phyloP scores from a whole-genome alignment of 257 asterid genomes.

The Solanum acaule region DNA sequence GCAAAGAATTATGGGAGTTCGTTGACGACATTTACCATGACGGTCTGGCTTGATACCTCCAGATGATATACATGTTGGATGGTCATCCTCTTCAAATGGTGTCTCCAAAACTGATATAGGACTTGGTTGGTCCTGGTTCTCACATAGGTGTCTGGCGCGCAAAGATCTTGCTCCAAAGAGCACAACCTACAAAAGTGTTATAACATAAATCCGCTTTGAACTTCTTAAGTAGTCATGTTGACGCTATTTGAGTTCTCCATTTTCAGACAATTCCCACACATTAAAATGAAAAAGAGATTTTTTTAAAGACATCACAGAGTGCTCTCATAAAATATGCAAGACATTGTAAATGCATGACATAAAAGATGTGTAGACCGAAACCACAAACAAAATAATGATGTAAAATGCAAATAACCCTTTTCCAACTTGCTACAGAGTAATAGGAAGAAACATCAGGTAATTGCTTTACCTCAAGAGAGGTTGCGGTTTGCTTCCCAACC shows the following conservation, averaged over 20 bases:
- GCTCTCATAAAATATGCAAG: neutral
- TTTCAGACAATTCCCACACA: neutral
- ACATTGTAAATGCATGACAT: neutral
- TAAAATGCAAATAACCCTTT: neutral
- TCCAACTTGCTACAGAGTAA: neutral
- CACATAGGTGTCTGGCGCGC: slow-evolving; percentile 35
- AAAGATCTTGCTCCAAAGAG: slow-evolving; percentile 17
- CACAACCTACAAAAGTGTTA: slow-evolving; percentile 34
- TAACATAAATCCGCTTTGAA: neutral
- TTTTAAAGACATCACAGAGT: neutral
- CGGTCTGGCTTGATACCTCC: slow-evolving; percentile 28
- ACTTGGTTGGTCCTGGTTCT: slow-evolving; percentile 87
- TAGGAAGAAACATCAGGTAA: neutral
- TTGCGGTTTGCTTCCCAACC: slow-evolving; percentile 19
- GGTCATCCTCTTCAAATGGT: slow-evolving; percentile 60
- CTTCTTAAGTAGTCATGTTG: neutral
- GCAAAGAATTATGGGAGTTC: neutral
- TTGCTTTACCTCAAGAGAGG: slow-evolving; percentile 45
- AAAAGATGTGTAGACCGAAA: neutral
- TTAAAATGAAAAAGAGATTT: neutral
- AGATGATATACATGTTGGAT: slow-evolving; percentile 22
- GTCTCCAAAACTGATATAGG: slow-evolving; percentile 78
- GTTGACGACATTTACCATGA: slow-evolving; percentile 29
- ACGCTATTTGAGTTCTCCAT: neutral
- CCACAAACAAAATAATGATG: neutral